Percentiles rank a stretch among this genome's conserved stretches.
Evolutionary conservation across 1,139 yeast species (phyloP).

Genomic region (Hyphopichia fennica): DNA sequence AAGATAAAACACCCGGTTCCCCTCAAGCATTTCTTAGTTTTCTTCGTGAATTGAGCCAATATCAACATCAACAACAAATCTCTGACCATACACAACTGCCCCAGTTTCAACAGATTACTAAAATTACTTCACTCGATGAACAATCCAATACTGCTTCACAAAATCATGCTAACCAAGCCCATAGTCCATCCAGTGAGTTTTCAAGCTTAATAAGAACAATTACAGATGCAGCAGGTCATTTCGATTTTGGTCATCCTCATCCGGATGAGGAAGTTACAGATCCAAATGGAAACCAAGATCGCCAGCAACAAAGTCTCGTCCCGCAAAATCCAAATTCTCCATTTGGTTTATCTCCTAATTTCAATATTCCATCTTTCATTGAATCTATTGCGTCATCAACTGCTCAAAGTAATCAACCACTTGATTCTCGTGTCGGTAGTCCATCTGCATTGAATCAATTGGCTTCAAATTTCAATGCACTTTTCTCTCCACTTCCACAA

Average conservation of each 20-base stretch:
- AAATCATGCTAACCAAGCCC: neutral
- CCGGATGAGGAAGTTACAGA: no score
- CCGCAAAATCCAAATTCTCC: neutral
- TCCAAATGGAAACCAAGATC: neutral
- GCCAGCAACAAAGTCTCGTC: neutral
- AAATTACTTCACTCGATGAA: neutral
- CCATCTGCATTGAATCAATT: slow-evolving; percentile 11
- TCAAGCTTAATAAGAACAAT: neutral
- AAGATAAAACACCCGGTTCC: slow-evolving; percentile 9
- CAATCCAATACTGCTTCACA: neutral
- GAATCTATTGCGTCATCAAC: neutral
- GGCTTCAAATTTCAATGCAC: slow-evolving; percentile 18
- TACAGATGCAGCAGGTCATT: neutral
- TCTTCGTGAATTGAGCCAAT: slow-evolving; percentile 18
- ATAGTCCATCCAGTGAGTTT: neutral
- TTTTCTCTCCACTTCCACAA: slow-evolving; percentile 20
- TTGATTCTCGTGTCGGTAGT: no score
- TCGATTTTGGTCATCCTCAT: neutral
- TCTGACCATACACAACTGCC: neutral
- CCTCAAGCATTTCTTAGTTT: slow-evolving; percentile 21
- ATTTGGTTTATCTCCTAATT: neutral
- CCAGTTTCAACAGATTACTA: no score
- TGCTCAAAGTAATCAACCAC: neutral
- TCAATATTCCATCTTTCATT: neutral
- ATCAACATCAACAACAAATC: slow-evolving; percentile 7